These are phyloP conservation scores for Bruguiera gymnorhiza DNA, from an alignment of 345 rosid species.

Conservation along the genomic window DNA sequence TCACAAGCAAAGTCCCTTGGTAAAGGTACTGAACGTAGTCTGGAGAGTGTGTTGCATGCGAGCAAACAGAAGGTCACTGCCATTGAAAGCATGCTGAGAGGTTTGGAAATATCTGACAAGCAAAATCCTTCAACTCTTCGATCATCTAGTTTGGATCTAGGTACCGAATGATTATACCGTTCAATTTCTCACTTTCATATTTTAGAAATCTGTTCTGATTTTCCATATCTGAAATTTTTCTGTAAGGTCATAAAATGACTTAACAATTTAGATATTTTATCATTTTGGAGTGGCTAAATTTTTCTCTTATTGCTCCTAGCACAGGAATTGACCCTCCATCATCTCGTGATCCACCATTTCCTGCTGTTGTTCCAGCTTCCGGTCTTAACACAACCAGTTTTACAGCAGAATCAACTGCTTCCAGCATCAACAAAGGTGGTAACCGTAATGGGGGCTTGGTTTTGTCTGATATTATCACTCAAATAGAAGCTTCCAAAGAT, in stretches of 20 bases:
- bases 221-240: constrained; percentile 13
- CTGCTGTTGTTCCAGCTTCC: constrained; percentile 73
- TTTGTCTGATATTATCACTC: constrained; percentile 84
- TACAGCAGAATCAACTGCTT: constrained; percentile 51
- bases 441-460: constrained; percentile 81
- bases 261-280: constrained; percentile 17
- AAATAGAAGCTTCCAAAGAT: constrained; percentile 95
- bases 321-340: constrained; percentile 99
- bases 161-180: constrained; percentile 50
- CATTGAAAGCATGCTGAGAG: constrained; percentile 97
- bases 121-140: constrained; percentile 72
- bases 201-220: constrained; percentile 1
- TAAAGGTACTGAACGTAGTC: constrained; percentile 84
- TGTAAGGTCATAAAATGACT: constrained; percentile 15
- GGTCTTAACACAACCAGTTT: constrained; percentile 48
- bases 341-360: constrained; percentile 92
- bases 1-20: constrained; percentile 69
- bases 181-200: constrained; percentile 1
- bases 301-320: constrained; percentile 64
- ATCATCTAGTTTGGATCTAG: constrained; percentile 98
- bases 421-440: constrained; percentile 49
- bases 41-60: constrained; percentile 92
- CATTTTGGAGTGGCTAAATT: constrained; percentile 53
- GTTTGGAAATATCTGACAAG: constrained; percentile 84
- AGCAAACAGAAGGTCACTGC: constrained; percentile 99